These are phyloP conservation scores for Tylopilus subfusipes DNA, from an alignment of 768 basidiomycete species.

Conservation along the genomic window DNA sequence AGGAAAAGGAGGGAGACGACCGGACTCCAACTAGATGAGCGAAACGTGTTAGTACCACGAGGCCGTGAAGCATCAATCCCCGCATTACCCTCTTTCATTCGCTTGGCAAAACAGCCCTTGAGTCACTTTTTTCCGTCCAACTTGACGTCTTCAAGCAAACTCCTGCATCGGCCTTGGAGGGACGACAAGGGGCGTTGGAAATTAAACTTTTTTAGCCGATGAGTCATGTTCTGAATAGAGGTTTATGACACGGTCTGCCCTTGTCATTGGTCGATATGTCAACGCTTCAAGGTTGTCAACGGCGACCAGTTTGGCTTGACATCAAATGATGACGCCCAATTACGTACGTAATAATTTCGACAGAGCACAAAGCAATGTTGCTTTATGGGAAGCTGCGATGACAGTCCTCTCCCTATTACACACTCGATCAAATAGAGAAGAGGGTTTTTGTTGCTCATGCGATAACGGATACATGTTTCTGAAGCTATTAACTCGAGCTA, in stretches of 20 bases:
- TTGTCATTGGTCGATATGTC: conserved; percentile 5
- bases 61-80: not conserved
- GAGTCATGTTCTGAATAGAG: not conserved
- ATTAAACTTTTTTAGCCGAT: not conserved
- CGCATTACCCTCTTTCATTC: not conserved
- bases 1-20: not conserved
- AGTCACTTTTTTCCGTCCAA: too few species aligned
- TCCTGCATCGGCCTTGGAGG: not conserved
- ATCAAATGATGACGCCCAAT: not conserved
- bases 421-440: not conserved
- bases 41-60: not conserved
- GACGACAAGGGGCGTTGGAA: not conserved
- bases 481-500: conserved; percentile 28
- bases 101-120: not conserved
- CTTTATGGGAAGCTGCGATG: not conserved
- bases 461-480: conserved; percentile 30
- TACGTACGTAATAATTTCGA: conserved; percentile 2
- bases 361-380: not conserved
- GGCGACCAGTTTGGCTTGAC: conserved; percentile 2
- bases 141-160: not conserved
- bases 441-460: conserved; percentile 11
- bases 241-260: not conserved
- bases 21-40: not conserved
- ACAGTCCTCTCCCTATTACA: not conserved
- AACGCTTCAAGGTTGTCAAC: not conserved